These are phyloP conservation scores for Ceratobasidium sp. DNA, from an alignment of 1,284 basidiomycete species.

Conservation along the genomic window DNA sequence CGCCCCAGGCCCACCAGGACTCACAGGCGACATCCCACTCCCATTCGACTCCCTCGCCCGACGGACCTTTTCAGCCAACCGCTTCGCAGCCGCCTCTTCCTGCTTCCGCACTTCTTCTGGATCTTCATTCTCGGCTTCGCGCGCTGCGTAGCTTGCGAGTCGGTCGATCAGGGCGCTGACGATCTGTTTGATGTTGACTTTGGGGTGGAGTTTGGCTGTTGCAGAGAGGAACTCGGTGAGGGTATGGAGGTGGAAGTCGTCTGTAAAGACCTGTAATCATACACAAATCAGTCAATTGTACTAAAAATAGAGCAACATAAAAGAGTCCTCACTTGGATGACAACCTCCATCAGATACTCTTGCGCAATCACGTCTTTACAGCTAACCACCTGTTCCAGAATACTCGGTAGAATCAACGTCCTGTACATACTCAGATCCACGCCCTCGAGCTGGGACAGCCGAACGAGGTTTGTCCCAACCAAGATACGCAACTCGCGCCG, in stretches of 20 bases:
- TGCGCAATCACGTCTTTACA: constrained; percentile 98
- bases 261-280: constrained; percentile 82
- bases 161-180: constrained; percentile 96
- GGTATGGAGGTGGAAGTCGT: constrained; percentile 94
- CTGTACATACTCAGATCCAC: constrained; percentile 93
- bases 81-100: constrained; percentile 88
- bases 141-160: constrained; percentile 91
- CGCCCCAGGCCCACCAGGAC: constrained; percentile 51
- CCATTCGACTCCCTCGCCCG: constrained; percentile 67
- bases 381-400: constrained; percentile 94
- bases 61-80: constrained; percentile 87
- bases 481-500: constrained; percentile 91
- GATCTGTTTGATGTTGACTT: constrained; percentile 96
- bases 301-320: not conserved
- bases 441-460: constrained; percentile 90
- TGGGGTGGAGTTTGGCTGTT: constrained; percentile 92
- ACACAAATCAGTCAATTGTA: constrained; percentile 1
- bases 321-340: constrained; percentile 83
- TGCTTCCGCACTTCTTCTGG: constrained; percentile 90
- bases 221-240: constrained; percentile 93
- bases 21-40: constrained; percentile 51
- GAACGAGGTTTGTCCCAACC: constrained; percentile 94
- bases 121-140: constrained; percentile 92
- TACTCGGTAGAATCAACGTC: constrained; percentile 82
- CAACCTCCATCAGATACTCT: constrained; percentile 98